Conservation (phyloP, 306 rosid species). For the Sechiopsis laciniata region DNA sequence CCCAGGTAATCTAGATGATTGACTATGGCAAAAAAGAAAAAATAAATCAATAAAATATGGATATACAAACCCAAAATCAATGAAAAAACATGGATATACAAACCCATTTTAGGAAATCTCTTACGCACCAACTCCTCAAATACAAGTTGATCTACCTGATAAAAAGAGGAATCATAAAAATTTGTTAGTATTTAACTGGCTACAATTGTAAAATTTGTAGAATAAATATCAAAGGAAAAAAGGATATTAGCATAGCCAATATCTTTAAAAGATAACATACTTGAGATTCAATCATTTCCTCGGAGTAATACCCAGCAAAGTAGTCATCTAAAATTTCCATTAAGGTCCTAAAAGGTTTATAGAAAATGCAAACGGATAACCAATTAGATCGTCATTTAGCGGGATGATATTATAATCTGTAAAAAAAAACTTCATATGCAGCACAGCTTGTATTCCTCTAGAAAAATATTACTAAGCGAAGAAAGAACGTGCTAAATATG, state of each 20-base stretch:
- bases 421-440: not conserved
- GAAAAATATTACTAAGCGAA: not conserved
- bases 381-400: not conserved
- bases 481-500: conserved; percentile 4
- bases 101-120: conserved; percentile 97
- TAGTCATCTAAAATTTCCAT: conserved; percentile 93
- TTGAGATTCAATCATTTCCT: conserved; percentile 99
- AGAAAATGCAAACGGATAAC: conserved; percentile 18
- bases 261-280: conserved; percentile 34
- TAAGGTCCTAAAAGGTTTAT: conserved; percentile 59
- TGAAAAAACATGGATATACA: conserved; percentile 37
- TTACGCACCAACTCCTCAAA: conserved; percentile 95
- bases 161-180: conserved; percentile 27
- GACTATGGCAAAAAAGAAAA: conserved; percentile 44
- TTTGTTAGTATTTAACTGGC: conserved; percentile 18
- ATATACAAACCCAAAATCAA: conserved; percentile 8
- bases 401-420: not conserved
- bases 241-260: conserved; percentile 13
- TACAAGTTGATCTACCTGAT: conserved; percentile 96
- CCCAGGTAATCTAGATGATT: conserved; percentile 98
- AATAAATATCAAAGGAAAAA: conserved; percentile 9
- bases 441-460: not conserved
- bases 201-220: conserved; percentile 25
- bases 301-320: conserved; percentile 98
- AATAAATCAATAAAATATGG: conserved; percentile 22